Evolutionary conservation across 345 rosid species (phyloP).

Genomic region (Dipteronia sinensis): DNA sequence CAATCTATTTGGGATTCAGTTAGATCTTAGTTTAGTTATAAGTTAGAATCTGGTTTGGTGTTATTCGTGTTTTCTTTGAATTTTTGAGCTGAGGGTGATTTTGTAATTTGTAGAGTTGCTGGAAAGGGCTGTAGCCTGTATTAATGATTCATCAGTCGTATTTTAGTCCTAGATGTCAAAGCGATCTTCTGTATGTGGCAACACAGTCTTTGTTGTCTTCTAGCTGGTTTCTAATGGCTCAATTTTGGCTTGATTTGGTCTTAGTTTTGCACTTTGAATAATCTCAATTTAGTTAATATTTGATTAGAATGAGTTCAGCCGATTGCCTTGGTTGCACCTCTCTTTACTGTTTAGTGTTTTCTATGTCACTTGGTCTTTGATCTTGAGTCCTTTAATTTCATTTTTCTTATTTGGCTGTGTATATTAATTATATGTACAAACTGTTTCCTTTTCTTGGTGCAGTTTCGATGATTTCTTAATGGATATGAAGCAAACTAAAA

Average conservation of each 20-base stretch:
- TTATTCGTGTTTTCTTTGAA: too few species aligned
- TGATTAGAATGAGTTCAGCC: background rate
- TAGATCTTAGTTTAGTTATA: background rate
- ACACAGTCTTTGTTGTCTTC: background rate
- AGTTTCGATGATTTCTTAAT: constrained; percentile 96
- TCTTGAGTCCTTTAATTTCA: background rate
- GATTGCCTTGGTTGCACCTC: background rate
- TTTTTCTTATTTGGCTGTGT: background rate
- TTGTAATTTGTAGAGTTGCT: background rate
- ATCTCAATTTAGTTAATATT: background rate
- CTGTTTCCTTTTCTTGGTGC: constrained; percentile 23
- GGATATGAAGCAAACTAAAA: constrained; percentile 93
- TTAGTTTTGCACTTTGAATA: too few species aligned
- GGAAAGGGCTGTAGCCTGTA: background rate
- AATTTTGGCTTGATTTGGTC: background rate
- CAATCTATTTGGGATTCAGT: background rate
- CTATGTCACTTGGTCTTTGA: background rate
- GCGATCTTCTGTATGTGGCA: background rate
- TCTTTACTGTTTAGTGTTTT: background rate
- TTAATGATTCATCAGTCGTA: background rate
- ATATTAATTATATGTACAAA: constrained; percentile 13
- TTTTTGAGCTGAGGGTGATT: too few species aligned
- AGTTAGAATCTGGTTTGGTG: too few species aligned
- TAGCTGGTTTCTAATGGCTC: background rate
- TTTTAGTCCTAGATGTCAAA: background rate